A percentile compares a stretch with the other conserved stretches of the same genome.
phyloP scores from a whole-genome alignment of 768 basidiomycete genomes.

The Leccinum olivaceopallidum region DNA sequence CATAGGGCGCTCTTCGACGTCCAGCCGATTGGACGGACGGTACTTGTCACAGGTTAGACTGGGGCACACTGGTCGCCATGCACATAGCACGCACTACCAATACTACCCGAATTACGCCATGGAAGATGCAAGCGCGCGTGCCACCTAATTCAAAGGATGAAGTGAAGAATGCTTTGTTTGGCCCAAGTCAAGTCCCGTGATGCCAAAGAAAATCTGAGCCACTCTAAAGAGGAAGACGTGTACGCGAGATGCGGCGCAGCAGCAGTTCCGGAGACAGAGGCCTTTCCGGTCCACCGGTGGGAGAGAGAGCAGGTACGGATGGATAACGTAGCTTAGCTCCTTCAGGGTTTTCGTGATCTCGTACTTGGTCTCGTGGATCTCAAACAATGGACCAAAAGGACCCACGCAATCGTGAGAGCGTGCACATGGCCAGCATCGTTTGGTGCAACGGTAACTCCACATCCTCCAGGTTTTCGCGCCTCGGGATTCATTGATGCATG shows the following conservation, averaged over 20 bases:
- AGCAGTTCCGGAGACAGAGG: conserved; percentile 4
- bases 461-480: background rate
- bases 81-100: background rate
- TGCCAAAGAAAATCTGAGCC: background rate
- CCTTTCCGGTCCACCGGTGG: background rate
- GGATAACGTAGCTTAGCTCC: conserved; percentile 32
- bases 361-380: conserved; percentile 24
- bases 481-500: background rate
- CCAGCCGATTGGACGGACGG: background rate
- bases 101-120: background rate
- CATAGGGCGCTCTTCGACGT: background rate
- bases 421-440: background rate
- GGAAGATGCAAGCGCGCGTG: conserved; percentile 4
- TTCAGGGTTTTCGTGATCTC: conserved; percentile 33
- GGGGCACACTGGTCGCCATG: background rate
- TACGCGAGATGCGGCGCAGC: background rate
- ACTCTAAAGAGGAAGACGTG: conserved; percentile 2
- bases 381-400: background rate
- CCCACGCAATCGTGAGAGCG: conserved; percentile 6
- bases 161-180: background rate
- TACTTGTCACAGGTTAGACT: background rate
- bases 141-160: background rate
- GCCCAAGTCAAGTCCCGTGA: background rate
- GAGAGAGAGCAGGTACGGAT: conserved; percentile 3
- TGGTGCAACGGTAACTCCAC: conserved; percentile 12